Evolutionary conservation across 495 filamentous ascomycete species (phyloP).

Genomic region (Neurospora tetrasperma): DNA sequence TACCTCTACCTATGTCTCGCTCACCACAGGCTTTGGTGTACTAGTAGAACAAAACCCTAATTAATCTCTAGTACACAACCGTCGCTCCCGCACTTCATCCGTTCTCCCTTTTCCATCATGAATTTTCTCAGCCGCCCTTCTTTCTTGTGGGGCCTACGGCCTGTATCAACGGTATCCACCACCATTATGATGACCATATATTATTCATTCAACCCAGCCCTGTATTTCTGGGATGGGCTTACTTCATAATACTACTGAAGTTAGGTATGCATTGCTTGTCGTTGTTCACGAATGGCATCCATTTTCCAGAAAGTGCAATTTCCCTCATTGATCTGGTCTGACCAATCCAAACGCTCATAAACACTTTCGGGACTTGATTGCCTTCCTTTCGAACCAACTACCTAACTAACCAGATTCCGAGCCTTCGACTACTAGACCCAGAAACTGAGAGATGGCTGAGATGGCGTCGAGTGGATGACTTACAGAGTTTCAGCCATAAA

Average conservation of each 20-base stretch:
- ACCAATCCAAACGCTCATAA: neutral
- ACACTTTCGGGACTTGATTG: neutral
- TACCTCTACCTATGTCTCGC: neutral
- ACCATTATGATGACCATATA: neutral
- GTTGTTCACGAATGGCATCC: neutral
- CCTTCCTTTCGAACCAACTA: neutral
- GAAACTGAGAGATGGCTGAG: neutral
- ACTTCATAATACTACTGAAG: neutral
- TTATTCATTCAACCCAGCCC: neutral
- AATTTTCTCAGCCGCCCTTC: neutral
- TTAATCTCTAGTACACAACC: neutral
- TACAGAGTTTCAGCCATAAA: neutral
- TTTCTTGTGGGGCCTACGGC: neutral
- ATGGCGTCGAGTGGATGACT: neutral
- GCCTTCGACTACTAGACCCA: neutral
- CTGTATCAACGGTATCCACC: neutral
- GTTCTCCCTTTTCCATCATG: neutral
- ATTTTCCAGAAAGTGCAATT: neutral
- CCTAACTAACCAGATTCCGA: neutral
- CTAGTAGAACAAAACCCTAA: neutral
- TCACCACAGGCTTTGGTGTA: neutral
- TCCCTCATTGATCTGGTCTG: neutral
- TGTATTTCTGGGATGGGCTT: neutral
- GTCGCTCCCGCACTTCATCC: neutral
- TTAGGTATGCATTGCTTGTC: neutral